Evolutionary conservation across 2,329 filamentous ascomycete species (phyloP), one percentile per base, ranked within the genome.

Genomic region (Colletotrichum neosansevieriae): DNA sequence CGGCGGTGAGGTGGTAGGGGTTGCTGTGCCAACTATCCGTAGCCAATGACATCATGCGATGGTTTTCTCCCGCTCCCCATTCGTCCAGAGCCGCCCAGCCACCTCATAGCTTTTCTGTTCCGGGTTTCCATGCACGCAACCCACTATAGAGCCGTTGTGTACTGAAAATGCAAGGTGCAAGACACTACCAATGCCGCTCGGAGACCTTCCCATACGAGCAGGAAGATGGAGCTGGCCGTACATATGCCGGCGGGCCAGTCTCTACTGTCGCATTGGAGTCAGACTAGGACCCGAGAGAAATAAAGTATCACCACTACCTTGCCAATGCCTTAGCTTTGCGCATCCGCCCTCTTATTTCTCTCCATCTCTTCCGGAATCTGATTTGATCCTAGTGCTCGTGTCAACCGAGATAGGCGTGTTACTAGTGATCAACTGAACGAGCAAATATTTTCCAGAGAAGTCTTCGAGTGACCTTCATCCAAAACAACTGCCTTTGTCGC

Each of bases 1-100:
- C 19, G 17, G 56, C 21, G 51, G 50, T 57, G 36, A 32, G 32
- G 34, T 53, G 34, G 53, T 19, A 13, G 34, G 40, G 54, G 68
- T 70, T 70, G 64, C 64, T 59, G 36, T 59, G 68, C 64, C 68
- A 70, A 70, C 66, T 19, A 13, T n/a, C 3, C 15, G 32, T 56
- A 21, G 42, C 66, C 61, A 66, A 69, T 69, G 66, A 69, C 66
- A 66, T 69, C 66, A 68, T 68, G 61, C 42, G 42, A 56, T 21
- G 21, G 9, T 34, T 50, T 6, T 59, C 50, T 13, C 44, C 60
- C 15, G n/a, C 24, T 50, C 17, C 57, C 34, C 45, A 38, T 45
- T 53, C 12, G 24, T 21, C 62, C 45, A 61, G 32, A 34, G 45
- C 29, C 24, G 58, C 64, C 68, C 68, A 70, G 59, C 68, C 68